A percentile compares a stretch with the other conserved stretches of the same genome.
Evolutionary conservation across 148 eudicot genomes (phyloP).

Genomic region (Polygonum maritimum): DNA sequence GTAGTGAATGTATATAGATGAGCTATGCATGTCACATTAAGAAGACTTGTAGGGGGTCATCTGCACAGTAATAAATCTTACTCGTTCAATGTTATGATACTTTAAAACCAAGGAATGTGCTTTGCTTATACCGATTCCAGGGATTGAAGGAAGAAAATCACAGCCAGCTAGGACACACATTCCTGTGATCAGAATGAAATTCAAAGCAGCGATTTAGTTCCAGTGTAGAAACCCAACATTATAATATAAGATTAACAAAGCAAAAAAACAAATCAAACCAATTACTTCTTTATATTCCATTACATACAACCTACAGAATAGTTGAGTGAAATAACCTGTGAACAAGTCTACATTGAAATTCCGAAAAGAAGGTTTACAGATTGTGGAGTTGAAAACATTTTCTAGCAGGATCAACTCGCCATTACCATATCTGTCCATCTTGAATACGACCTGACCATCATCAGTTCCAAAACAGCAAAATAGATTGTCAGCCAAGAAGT

Average conservation of each 20-base stretch:
- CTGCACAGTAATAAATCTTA: constrained; percentile 25
- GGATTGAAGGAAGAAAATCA: constrained; percentile 84
- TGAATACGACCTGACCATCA: constrained; percentile 49
- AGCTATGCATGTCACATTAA: background rate
- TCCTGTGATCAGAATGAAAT: constrained; percentile 28
- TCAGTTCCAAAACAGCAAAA: background rate
- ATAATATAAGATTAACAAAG: background rate
- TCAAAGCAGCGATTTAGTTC: background rate
- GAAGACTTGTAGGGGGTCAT: background rate
- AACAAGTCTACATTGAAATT: constrained; percentile 42
- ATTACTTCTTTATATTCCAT: background rate
- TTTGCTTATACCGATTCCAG: constrained; percentile 69
- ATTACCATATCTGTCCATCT: constrained; percentile 77
- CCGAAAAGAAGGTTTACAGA: constrained; percentile 45
- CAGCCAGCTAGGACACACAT: constrained; percentile 90
- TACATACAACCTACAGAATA: background rate
- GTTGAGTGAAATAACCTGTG: constrained; percentile 32
- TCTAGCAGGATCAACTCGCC: constrained; percentile 60
- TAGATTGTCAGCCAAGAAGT: constrained; percentile 1
- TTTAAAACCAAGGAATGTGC: constrained; percentile 69
- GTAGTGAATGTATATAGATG: background rate
- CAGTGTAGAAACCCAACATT: background rate
- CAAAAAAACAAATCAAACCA: background rate
- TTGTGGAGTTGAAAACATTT: constrained; percentile 41
- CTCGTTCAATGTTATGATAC: constrained; percentile 64